Evolutionary conservation across 345 rosid species (phyloP).

Genomic region (Lepidium africanum): DNA sequence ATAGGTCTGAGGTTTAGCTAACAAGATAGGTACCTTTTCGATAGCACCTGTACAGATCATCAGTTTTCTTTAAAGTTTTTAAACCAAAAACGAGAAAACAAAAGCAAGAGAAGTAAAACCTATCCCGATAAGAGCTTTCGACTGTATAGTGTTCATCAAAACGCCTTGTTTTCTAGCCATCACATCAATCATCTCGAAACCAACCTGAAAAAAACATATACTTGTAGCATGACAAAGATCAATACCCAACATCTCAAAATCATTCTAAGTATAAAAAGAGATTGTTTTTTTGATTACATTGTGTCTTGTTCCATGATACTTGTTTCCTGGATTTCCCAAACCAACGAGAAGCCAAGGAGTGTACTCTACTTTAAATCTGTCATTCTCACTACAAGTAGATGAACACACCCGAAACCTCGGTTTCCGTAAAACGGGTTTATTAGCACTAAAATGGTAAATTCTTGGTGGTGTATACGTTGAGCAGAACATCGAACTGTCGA

Average conservation of each 20-base stretch:
- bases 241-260: background rate
- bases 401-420: constrained; percentile 44
- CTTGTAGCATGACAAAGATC: background rate
- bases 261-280: background rate
- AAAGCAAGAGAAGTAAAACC: constrained; percentile 41
- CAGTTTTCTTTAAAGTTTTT: background rate
- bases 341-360: constrained; percentile 95
- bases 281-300: constrained; percentile 42
- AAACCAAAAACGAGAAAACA: background rate
- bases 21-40: constrained; percentile 72
- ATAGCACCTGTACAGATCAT: constrained; percentile 73
- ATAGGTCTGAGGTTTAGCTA: constrained; percentile 89
- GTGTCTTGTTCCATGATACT: constrained; percentile 93
- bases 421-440: constrained; percentile 21
- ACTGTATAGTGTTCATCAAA: constrained; percentile 71
- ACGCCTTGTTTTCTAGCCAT: constrained; percentile 58
- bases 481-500: constrained; percentile 58
- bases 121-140: constrained; percentile 83
- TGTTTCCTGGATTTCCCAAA: constrained; percentile 91
- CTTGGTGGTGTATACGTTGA: constrained; percentile 48
- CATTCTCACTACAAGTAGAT: constrained; percentile 29
- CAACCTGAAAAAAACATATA: constrained; percentile 48
- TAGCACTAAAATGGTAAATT: constrained; percentile 32
- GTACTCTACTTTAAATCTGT: constrained; percentile 54
- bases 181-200: constrained; percentile 81